A percentile compares a stretch with the other conserved stretches of the same genome.
phyloP scores from a whole-genome alignment of 2,329 filamentous ascomycete genomes.

The Phyllosticta paracitricarpa region DNA sequence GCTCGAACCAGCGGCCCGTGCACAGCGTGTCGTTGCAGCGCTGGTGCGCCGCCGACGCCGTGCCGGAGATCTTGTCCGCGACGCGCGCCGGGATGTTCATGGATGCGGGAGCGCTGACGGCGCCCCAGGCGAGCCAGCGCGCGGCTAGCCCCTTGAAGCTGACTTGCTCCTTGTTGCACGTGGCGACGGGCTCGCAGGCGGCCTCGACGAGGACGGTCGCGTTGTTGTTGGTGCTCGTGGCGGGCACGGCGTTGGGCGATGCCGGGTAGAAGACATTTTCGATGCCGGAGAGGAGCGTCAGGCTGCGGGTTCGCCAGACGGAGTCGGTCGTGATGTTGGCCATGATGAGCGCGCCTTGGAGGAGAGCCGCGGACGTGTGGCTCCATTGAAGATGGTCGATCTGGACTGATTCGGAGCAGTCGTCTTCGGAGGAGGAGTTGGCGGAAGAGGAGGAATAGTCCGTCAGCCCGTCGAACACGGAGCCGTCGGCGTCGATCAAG shows the following conservation, averaged over 20 bases:
- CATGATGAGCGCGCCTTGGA: conserved; percentile 47
- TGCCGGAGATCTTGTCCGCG: conserved; percentile 33
- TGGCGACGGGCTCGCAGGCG: conserved; percentile 50
- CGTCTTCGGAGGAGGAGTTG: conserved; percentile 27
- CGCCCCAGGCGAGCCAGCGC: conserved; percentile 48
- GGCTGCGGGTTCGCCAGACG: not conserved
- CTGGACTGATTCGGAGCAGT: conserved; percentile 32
- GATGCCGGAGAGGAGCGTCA: not conserved
- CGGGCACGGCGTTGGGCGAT: conserved; percentile 24
- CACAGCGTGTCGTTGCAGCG: conserved; percentile 34
- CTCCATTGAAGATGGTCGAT: conserved; percentile 46
- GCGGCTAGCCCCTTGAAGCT: conserved; percentile 68
- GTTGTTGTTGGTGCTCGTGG: conserved; percentile 42
- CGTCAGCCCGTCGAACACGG: conserved; percentile 31
- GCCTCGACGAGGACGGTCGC: conserved; percentile 53
- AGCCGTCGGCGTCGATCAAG: conserved; percentile 41
- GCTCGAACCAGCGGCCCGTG: conserved; percentile 30
- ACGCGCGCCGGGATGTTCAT: conserved; percentile 29
- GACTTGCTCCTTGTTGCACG: conserved; percentile 62
- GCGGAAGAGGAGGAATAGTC: not conserved
- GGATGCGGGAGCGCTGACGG: conserved; percentile 32
- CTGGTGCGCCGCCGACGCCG: conserved; percentile 32
- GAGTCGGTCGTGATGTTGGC: conserved; percentile 39
- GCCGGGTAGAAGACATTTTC: not conserved
- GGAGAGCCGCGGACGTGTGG: conserved; percentile 47